Evolutionary conservation across 2,329 filamentous ascomycete species (phyloP), one percentile per base, ranked within the genome.

Genomic region (Ophiocordyceps camponoti-rufipedis): DNA sequence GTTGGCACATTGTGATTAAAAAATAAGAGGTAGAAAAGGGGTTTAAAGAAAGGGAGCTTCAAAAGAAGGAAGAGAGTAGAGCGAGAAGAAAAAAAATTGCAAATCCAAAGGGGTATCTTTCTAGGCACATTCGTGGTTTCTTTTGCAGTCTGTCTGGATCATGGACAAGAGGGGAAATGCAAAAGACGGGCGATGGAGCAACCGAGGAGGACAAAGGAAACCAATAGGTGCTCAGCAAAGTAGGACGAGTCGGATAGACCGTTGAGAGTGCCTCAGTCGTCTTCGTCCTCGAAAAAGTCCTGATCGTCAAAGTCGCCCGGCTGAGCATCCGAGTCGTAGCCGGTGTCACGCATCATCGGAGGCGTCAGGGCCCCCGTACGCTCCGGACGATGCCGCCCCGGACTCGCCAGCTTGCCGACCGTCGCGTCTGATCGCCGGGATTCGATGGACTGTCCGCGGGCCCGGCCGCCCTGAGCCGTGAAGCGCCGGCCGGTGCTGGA

Each of bases 301-400:
- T 72, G 68, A 56, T 77, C 72, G 53, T 77, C 72, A 60, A 75
- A 75, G 45, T 74, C 70, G 47, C 70, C 74, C 3, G 70, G 67
- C 35, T 70, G 70, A 7, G 77, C 77, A 56, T 81, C 76, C 29
- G 67, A 67, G 55, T 81, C 77, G 56, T 80, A 81, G 31, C 66
- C 67, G 48, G 67, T 69, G 32, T 68, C 59, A 32, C 65, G 66
- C 71, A 77, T 74, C 72, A 80, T 78, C 0, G 74, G 74, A 28
- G 77, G 75, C 46, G 77, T 80, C 49, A 71, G 64, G 6, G 72
- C 73, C 14, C 56, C 52, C 52, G 54, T 55, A n/a, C 54, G 51
- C 50, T 62, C 58, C 47, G 60, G 29, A 31, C 12, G 59, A 23
- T 61, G 65, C 19, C 64, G 64, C 45, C 64, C 63, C 2, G 73